A percentile compares a stretch with the other conserved stretches of the same genome.
Conservation (phyloP, 768 basidiomycete genomes). For the Collybiopsis confluens region DNA sequence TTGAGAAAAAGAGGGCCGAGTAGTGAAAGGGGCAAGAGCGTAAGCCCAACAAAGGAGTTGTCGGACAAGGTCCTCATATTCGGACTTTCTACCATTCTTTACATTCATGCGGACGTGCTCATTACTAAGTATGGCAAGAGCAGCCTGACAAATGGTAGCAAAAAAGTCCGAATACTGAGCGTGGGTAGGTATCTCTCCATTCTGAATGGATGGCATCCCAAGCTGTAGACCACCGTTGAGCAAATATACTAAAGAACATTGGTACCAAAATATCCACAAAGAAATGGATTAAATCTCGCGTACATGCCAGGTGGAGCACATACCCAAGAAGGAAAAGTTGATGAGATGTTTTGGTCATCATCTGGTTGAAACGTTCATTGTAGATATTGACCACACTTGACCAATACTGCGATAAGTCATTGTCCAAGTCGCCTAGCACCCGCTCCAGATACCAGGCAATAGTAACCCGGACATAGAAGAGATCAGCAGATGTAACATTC, state of each 20-base stretch:
- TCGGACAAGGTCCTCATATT: conserved; percentile 12
- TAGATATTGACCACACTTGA: conserved; percentile 18
- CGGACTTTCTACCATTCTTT: conserved; percentile 6
- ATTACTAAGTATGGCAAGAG: conserved; percentile 11
- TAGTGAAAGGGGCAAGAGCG: conserved; percentile 15
- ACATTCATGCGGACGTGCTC: conserved; percentile 14
- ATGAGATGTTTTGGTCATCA: conserved; percentile 26
- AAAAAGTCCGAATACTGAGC: not conserved
- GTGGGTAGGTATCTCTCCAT: conserved; percentile 7
- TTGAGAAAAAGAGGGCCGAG: conserved; percentile 4
- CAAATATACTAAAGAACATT: conserved; percentile 10
- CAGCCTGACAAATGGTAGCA: conserved; percentile 10
- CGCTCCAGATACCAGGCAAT: conserved; percentile 23
- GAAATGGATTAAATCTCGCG: conserved; percentile 8
- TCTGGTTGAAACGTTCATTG: conserved; percentile 23
- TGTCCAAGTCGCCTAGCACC: conserved; percentile 11
- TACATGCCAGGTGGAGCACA: conserved; percentile 24
- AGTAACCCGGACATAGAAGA: conserved; percentile 26
- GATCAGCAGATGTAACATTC: conserved; percentile 22
- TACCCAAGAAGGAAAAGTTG: conserved; percentile 23
- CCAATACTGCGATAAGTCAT: not conserved
- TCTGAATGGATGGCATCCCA: conserved; percentile 14
- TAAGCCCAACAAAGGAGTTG: conserved; percentile 20
- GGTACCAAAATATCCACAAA: not conserved
- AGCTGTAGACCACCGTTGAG: conserved; percentile 16